These are phyloP conservation scores for Lineolata rhizophorae DNA, from an alignment of 495 filamentous ascomycete species.

Conservation along the genomic window DNA sequence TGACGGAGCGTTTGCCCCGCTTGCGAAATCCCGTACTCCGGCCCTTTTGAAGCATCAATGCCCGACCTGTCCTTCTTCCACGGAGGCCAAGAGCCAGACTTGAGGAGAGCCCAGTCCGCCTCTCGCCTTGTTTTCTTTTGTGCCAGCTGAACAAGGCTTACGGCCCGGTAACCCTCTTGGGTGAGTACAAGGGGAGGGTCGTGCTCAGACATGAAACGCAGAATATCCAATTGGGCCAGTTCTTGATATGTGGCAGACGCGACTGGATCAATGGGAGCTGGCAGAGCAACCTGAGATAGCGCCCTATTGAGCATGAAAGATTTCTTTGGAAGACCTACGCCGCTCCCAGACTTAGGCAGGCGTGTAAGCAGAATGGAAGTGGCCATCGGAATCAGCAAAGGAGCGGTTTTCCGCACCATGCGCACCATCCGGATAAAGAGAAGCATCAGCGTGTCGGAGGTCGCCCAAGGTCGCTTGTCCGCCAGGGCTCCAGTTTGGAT, in stretches of 20 bases:
- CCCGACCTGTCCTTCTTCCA: constrained; percentile 43
- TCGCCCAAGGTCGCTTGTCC: too few relatives aligned
- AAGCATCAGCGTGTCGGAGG: too few relatives aligned
- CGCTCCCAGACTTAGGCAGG: neutral
- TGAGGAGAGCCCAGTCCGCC: constrained; percentile 32
- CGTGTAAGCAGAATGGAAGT: neutral
- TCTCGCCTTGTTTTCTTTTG: constrained; percentile 39
- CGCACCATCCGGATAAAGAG: too few relatives aligned
- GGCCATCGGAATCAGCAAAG: too few relatives aligned
- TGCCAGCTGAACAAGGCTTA: constrained; percentile 36
- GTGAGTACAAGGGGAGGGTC: constrained; percentile 33
- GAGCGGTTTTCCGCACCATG: too few relatives aligned
- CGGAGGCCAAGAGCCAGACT: constrained; percentile 45
- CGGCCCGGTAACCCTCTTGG: constrained; percentile 38
- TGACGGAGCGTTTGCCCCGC: constrained; percentile 32
- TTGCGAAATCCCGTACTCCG: constrained; percentile 33
- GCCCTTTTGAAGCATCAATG: constrained; percentile 31
- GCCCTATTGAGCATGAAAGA: constrained; percentile 26
- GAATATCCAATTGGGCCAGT: constrained; percentile 38
- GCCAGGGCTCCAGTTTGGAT: too few relatives aligned
- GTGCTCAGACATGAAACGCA: constrained; percentile 36
- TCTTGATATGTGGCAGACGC: constrained; percentile 27
- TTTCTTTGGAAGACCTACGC: constrained; percentile 1
- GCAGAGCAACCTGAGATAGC: constrained; percentile 32
- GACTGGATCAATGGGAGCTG: constrained; percentile 26